Base-by-base conservation (phyloP, 2,329 filamentous ascomycete genomes). In the Calonectria pseudoturangicola region DNA sequence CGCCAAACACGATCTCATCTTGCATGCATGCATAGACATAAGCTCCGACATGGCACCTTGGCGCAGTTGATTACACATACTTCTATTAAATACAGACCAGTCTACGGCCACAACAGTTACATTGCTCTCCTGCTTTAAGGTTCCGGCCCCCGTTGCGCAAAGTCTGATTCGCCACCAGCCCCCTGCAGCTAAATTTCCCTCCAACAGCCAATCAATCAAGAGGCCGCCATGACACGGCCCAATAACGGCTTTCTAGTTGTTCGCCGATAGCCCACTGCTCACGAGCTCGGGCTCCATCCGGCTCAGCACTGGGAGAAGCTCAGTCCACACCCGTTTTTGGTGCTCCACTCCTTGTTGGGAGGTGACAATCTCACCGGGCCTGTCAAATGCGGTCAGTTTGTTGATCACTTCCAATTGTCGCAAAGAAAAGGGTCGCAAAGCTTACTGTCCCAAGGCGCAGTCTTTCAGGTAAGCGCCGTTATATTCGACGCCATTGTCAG, bases 381-480 rank as follows among this genome's bases (percentile, higher is more conserved):
- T 60, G 54, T 60, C 13, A 27, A 60, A 41, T 41, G 10, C 54
- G 21, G 54, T 60, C 54, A 60, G 54, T 60, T 58, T 27, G 54
- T 21, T 39, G 54, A 60, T 60, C 54, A 41, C 33, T 60, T 60
- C 54, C 33, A 41, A 41, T 41, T 60, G n/a, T 16, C 13, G 39
- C 30, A 7, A 41, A 18, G 21, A 16, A 6, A 25, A 13, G 16
- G 39, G 10, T 13, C 10, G 30, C 51, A 39, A 21, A 60, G 21
- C 54, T 41, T 60, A 60, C 54, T 36, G n/a, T 60, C 54, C 54
- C 36, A 60, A 18, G 21, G 54, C 54, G 36, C 21, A 60, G 54
- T 60, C 54, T 27, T 60, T 60, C 13, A 60, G 54, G 39, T 60
- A 60, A 36, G 54, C 54, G 25, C 54, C 54, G 8, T 60, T 39